phyloP scores from a whole-genome alignment of 148 eudicot species.

The Gaultheria prostrata region DNA sequence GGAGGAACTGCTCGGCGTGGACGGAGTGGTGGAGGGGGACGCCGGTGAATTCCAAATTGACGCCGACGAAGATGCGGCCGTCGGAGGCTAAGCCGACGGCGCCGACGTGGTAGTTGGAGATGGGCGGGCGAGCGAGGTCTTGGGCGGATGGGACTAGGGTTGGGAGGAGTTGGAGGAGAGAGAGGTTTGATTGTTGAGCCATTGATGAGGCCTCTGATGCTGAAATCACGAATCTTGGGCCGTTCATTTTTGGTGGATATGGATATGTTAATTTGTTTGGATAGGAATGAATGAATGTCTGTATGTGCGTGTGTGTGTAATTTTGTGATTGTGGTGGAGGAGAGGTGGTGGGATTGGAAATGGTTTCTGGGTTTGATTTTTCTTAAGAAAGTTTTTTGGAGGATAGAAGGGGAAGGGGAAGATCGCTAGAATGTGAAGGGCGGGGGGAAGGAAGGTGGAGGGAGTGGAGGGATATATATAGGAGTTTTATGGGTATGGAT shows the following conservation, averaged over 20 bases:
- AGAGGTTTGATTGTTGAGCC: conserved; percentile 38
- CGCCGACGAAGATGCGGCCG: conserved; percentile 84
- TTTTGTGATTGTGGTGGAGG: background rate
- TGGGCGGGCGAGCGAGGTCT: conserved; percentile 55
- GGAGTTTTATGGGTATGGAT: background rate
- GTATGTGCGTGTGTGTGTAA: background rate
- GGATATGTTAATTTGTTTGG: background rate
- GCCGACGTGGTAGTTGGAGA: conserved; percentile 68
- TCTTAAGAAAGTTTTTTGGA: background rate
- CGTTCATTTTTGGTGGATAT: conserved; percentile 36
- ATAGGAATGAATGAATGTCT: background rate
- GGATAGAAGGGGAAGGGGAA: background rate
- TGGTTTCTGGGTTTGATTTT: background rate
- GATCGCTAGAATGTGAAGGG: background rate
- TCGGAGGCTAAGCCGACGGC: conserved; percentile 71
- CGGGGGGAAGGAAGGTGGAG: conserved; percentile 14
- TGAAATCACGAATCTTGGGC: conserved; percentile 46
- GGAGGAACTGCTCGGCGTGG: conserved; percentile 90
- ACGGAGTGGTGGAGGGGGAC: conserved; percentile 81
- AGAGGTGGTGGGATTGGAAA: background rate
- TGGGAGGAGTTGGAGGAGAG: conserved; percentile 61
- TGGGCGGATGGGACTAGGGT: conserved; percentile 48
- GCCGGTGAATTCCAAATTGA: conserved; percentile 71
- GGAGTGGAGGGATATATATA: conserved; percentile 21
- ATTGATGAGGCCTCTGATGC: conserved; percentile 56